These are phyloP conservation scores for Chaetomidium leptoderma DNA, from an alignment of 495 filamentous ascomycete genomes.

Conservation along the genomic window DNA sequence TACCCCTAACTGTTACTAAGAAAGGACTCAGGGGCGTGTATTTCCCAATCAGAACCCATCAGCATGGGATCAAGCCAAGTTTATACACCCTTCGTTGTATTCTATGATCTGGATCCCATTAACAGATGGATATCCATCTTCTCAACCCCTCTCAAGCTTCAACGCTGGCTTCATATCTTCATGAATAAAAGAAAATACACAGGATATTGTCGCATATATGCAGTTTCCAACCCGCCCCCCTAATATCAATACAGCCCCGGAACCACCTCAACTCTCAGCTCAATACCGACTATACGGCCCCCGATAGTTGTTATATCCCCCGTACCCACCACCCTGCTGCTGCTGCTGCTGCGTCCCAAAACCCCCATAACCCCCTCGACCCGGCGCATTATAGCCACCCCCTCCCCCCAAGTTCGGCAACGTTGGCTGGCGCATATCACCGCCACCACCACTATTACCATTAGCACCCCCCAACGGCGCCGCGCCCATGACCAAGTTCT, in stretches of 20 bases:
- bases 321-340: background rate
- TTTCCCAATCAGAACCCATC: too few relatives aligned
- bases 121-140: too few relatives aligned
- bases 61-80: too few relatives aligned
- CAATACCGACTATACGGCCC: conserved; percentile 2
- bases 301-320: conserved; percentile 7
- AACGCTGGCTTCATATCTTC: background rate
- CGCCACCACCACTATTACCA: background rate
- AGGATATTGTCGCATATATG: background rate
- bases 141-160: background rate
- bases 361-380: conserved; percentile 1
- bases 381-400: too few relatives aligned
- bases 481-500: conserved; percentile 27
- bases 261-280: background rate
- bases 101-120: background rate
- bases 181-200: background rate
- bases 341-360: background rate
- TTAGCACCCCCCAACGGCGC: conserved; percentile 18
- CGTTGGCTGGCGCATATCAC: conserved; percentile 27
- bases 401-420: conserved; percentile 26
- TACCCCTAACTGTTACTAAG: too few relatives aligned
- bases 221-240: background rate
- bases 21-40: too few relatives aligned
- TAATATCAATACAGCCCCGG: background rate
- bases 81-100: too few relatives aligned